Percentiles rank a stretch among this genome's conserved stretches.
phyloP scores from a whole-genome alignment of 2,329 filamentous ascomycete species.

The Colletotrichum tropicale region DNA sequence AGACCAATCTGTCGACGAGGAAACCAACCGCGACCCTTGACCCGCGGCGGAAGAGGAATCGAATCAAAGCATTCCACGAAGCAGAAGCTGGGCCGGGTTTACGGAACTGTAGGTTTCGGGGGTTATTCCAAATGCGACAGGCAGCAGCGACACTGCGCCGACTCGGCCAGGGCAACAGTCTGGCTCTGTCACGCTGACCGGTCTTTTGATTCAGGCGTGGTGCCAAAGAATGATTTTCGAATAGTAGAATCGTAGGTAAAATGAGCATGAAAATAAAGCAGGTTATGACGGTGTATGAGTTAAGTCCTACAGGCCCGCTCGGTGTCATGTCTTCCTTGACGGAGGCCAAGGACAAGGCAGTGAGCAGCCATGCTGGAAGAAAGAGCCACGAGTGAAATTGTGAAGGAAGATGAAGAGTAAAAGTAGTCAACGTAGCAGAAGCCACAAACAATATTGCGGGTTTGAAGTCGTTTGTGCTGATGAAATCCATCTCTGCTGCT shows the following conservation, averaged over 20 bases:
- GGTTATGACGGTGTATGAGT: neutral
- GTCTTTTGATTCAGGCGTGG: neutral
- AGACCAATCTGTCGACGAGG: neutral
- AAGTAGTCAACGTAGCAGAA: neutral
- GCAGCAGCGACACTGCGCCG: neutral
- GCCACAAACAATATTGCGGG: neutral
- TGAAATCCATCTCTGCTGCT: neutral
- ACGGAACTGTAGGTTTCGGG: neutral
- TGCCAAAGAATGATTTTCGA: neutral
- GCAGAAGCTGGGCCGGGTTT: neutral
- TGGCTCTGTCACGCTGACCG: neutral
- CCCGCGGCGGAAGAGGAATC: neutral
- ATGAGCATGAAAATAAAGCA: neutral
- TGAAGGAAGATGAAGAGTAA: neutral
- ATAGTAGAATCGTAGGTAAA: neutral
- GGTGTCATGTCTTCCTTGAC: neutral
- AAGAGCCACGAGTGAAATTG: neutral
- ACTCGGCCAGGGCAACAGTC: neutral
- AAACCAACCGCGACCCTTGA: neutral
- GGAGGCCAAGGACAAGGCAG: neutral
- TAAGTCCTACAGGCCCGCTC: neutral
- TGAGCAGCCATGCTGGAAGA: neutral
- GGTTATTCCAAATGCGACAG: neutral
- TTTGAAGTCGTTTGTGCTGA: neutral
- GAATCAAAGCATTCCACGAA: neutral